phyloP scores from a whole-genome alignment of 129 eudicot species.

The Flaveria robusta region DNA sequence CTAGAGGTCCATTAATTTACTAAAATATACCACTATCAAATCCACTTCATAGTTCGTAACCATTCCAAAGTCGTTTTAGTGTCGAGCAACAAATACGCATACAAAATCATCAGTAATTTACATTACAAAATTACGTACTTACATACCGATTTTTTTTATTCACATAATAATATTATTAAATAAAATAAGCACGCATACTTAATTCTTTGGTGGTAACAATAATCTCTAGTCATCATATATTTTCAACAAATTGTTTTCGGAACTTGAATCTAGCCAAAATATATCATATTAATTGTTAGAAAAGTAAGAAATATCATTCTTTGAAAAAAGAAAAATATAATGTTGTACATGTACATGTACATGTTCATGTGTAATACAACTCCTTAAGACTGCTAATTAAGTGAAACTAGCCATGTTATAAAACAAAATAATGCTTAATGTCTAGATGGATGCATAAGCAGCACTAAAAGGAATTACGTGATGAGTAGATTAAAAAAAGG shows the following conservation, averaged over 20 bases:
- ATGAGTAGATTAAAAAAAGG: no score
- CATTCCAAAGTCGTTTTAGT: background rate
- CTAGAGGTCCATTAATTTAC: no score
- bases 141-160: no score
- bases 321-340: no score
- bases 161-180: background rate
- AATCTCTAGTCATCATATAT: background rate
- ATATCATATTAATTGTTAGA: background rate
- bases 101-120: background rate
- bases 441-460: background rate
- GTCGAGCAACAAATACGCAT: no score
- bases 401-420: background rate
- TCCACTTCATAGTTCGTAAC: background rate
- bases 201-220: background rate
- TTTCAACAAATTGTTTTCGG: background rate
- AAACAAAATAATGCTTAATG: background rate
- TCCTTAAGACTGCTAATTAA: background rate
- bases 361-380: background rate
- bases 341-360: no score
- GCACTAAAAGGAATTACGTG: no score
- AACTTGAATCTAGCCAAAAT: conserved; percentile 3
- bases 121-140: no score
- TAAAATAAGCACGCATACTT: background rate
- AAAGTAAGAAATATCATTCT: background rate
- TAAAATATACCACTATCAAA: no score